Base-by-base conservation (phyloP, 2,329 filamentous ascomycete genomes). In the Pestalotiopsis sp. region DNA sequence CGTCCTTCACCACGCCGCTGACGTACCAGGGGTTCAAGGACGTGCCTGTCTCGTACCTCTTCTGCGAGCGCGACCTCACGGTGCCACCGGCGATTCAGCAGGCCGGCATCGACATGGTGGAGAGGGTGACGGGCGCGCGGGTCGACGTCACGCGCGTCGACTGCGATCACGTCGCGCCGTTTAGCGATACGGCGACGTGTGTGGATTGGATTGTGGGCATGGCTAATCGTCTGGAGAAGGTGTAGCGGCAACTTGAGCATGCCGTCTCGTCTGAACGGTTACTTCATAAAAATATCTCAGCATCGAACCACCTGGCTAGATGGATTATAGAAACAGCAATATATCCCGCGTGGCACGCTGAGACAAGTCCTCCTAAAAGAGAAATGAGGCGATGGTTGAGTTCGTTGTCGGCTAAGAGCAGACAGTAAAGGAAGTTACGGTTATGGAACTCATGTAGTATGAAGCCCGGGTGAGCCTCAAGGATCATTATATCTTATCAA, bases 11-110 rank as follows among this genome's bases (percentile, higher is more conserved):
- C 0, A 74, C 74, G 23, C 70, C 73, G 3, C 69, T 84, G 55
- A 81, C 79, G 1, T 75, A 84, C 70, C 68, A 77, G 2, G 81
- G 80, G 0, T 84, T 82, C 69, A 80, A 79, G 67, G 76, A 83
- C 45, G 73, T 82, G 1, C 79, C 79, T 0, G 79, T 80, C 2
- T 82, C 78, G 1, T 84, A 80, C 68, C 71, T 84, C 9, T 2
- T 84, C 13, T 79, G 78, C 52, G 78, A 80, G 59, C 69, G 76
- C 0, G 81, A 84, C 68, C 12, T 65, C 12, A 71, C 74, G n/a
- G 72, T 84, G n/a, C 61, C 73, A 2, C 72, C 78, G 0, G 68
- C 71, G 23, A 58, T 71, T 5, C 81, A 84, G 71, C 81, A 79
- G 23, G 41, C n/a, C 12, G 41, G 38, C 11, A 64, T 64, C 57